Evolutionary conservation across 768 basidiomycete species (phyloP), one percentile per base, ranked within the genome.

Genomic region (Lentinus brumalis): DNA sequence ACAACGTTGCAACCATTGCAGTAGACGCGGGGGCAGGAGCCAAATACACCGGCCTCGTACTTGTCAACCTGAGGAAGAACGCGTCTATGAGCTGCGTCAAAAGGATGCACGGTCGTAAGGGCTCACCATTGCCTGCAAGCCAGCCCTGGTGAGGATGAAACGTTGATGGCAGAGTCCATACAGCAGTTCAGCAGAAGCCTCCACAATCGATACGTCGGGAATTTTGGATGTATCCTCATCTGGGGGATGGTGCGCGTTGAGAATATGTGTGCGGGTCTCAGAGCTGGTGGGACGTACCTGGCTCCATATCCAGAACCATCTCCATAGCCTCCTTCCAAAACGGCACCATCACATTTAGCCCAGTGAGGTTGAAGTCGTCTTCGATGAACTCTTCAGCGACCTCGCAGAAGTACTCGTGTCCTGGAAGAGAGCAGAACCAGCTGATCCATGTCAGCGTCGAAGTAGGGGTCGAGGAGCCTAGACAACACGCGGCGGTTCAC

Each of bases 321-420:
- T 99, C 97, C 89, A 99, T 92, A 47, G 97, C 97, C 74, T 99
- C 97, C 74, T 98, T 98, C 94, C 96, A 99, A 73, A 99, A 99
- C 8, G 97, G 97, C 16, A 98, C 97, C 88, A 96, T 88, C 35
- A 84, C 84, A 71, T 95, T 96, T 73, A 99, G 77, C 6, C 97
- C 97, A 5, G 97, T 99, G 41, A 99, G 81, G 78, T 99, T 99
- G 80, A 99, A 99, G 72, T 98, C 94, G 77, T 99, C 97, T 74
- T 98, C 94, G 74, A 99, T 98, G 76, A 98, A 99, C 73, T 99
- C 97, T 73, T 97, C 96, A 60, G 93, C 89, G 50, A 98, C 96
- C 78, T 97, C 96, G 75, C 94, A 96, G 73, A 97, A 98, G 79
- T 97, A 98, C 76, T 98, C 96, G 75, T 98, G 96, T 45, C 92